Evolutionary conservation across 2,329 filamentous ascomycete genomes (phyloP).

Genomic region (Alternaria triticimaculans): DNA sequence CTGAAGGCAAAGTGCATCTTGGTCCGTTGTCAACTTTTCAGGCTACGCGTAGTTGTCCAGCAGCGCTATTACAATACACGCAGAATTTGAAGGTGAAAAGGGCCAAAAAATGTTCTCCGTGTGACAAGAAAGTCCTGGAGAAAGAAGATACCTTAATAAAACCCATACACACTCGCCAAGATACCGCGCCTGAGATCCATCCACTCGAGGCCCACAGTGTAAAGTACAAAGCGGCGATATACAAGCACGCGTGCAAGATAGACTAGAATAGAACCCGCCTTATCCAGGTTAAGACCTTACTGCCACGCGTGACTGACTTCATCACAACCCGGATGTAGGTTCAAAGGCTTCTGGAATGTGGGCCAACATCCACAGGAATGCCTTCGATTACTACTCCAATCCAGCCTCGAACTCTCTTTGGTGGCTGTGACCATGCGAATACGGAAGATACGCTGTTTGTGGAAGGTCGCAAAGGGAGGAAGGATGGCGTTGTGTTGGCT

Average conservation of each 20-base stretch:
- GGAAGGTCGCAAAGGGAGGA: slow-evolving; percentile 21
- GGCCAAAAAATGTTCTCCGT: not conserved
- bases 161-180: slow-evolving; percentile 31
- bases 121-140: slow-evolving; percentile 18
- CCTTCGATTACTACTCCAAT: slow-evolving; percentile 30
- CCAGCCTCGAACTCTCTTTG: slow-evolving; percentile 7
- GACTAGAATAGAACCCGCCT: slow-evolving; percentile 29
- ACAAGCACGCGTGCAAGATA: slow-evolving; percentile 34
- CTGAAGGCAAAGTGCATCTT: slow-evolving; percentile 31
- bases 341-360: slow-evolving; percentile 7
- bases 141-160: slow-evolving; percentile 33
- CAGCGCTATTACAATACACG: not conserved
- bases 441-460: slow-evolving; percentile 24
- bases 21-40: not conserved
- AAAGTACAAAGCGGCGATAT: slow-evolving; percentile 31
- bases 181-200: slow-evolving; percentile 24
- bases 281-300: slow-evolving; percentile 9
- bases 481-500: slow-evolving; percentile 19
- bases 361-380: slow-evolving; percentile 11
- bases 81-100: no score
- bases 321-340: slow-evolving; percentile 27
- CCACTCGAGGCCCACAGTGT: slow-evolving; percentile 28
- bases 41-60: not conserved
- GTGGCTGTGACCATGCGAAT: slow-evolving; percentile 18
- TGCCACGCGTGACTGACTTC: slow-evolving; percentile 38